These are phyloP conservation scores for Neurospora sp. DNA, from an alignment of 495 filamentous ascomycete species.

Conservation along the genomic window DNA sequence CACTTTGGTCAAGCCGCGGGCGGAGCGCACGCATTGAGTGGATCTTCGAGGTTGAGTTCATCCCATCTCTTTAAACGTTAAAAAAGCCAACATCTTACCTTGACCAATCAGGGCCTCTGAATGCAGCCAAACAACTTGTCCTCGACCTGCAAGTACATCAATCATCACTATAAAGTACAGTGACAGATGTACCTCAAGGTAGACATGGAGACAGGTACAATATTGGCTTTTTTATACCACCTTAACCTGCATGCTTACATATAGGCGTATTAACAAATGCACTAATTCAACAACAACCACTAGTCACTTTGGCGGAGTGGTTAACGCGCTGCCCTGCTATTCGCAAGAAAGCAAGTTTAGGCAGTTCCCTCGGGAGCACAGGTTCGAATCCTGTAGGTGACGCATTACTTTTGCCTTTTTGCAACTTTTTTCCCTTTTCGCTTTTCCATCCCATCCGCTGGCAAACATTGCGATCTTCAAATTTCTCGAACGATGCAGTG, in stretches of 20 bases:
- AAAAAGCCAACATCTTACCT: too few relatives aligned
- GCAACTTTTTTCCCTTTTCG: neutral
- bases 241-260: neutral
- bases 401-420: too few relatives aligned
- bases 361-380: conserved; percentile 1
- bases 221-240: too few relatives aligned
- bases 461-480: neutral
- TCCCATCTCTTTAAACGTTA: too few relatives aligned
- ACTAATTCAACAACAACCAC: neutral
- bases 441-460: too few relatives aligned
- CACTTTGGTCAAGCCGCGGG: neutral
- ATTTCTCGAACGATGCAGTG: neutral
- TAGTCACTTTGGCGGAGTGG: conserved; percentile 8
- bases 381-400: conserved; percentile 8
- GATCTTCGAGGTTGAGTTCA: neutral
- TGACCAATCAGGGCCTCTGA: too few relatives aligned
- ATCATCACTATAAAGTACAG: too few relatives aligned
- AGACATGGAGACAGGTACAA: too few relatives aligned
- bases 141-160: too few relatives aligned
- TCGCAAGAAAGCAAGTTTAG: neutral
- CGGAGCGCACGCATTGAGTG: too few relatives aligned
- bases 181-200: too few relatives aligned
- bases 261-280: neutral
- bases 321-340: conserved; percentile 12
- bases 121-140: too few relatives aligned